Base-by-base conservation (phyloP, 148 eudicot species). In the Gaultheria prostrata region DNA sequence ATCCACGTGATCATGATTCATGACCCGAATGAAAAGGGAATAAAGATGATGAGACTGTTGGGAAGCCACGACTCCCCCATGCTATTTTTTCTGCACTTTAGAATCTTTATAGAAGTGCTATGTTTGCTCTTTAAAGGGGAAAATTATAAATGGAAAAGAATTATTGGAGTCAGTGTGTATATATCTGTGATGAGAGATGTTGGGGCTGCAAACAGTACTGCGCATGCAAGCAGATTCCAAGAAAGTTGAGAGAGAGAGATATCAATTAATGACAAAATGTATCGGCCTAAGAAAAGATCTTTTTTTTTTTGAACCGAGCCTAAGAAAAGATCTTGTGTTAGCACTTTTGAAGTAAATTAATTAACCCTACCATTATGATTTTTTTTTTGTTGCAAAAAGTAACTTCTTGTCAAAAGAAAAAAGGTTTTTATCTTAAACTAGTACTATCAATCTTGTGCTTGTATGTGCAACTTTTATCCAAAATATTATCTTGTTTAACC, bases 141-240 rank as follows among this genome's bases (percentile, higher is more conserved):
- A 39, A 77, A 32, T 10, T 76, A 45, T 53, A 53, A 35, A 24
- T 8, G 9, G n/a, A 33, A 75, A 21, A 46, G 28, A 80, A 71
- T 71, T 71, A 7, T 33, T 15, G 21, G 76, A 63, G 33, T 59
- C 70, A 63, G 20, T 74, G 49, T 21, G 18, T 28, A 67, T 28
- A 67, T 12, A 67, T 67, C 30, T 26, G 39, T 50, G 57, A 80
- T 12, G 77, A 53, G 35, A 80, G 78, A 80, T 39, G n/a, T 80
- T 80, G 63, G 63, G 80, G 81, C 48, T 39, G 79, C 73, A 48
- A 26, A 26, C 32, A 83, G 84, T 83, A 88, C 87, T 80, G 28
- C 89, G 86, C 89, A 85, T 88, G 87, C 84, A 80, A 80, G 77
- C 87, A 74, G 81, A 86, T 80, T 84, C 89, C 89, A 81, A 88